phyloP scores from a whole-genome alignment of 805 yeast genomes.

The Metschnikowia cerradonensis region DNA sequence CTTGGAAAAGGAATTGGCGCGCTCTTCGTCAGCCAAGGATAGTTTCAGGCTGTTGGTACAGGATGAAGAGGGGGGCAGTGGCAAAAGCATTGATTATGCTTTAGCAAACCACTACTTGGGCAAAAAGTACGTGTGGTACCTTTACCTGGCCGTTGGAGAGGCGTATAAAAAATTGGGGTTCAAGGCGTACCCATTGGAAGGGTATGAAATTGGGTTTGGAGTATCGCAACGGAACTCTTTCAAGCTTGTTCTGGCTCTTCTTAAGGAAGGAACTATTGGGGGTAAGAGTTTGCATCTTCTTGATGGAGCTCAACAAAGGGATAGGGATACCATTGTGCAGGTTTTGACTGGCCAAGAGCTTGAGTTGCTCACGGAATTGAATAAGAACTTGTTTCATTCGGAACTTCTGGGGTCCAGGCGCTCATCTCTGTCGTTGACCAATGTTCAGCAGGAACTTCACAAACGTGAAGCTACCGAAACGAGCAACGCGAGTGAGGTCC shows the following conservation, averaged over 20 bases:
- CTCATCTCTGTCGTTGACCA: conserved; percentile 33
- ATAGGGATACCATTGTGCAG: conserved; percentile 26
- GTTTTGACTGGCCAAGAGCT: conserved; percentile 35
- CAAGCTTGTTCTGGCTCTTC: conserved; percentile 21
- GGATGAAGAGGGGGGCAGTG: neutral
- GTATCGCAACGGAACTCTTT: conserved; percentile 17
- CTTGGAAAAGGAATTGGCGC: conserved; percentile 22
- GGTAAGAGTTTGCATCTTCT: conserved; percentile 32
- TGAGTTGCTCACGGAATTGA: conserved; percentile 34
- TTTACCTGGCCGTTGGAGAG: conserved; percentile 73
- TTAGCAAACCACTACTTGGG: conserved; percentile 33
- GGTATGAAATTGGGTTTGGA: conserved; percentile 28
- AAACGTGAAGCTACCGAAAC: too few species aligned
- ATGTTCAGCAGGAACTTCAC: conserved; percentile 13
- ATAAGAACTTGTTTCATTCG: conserved; percentile 29
- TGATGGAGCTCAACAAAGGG: conserved; percentile 20
- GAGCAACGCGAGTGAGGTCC: too few species aligned
- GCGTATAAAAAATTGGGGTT: conserved; percentile 66
- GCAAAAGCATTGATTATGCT: conserved; percentile 25
- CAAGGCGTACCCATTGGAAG: conserved; percentile 32
- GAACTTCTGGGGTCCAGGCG: conserved; percentile 29
- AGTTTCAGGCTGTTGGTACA: conserved; percentile 32
- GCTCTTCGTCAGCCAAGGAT: conserved; percentile 22
- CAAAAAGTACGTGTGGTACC: conserved; percentile 37
- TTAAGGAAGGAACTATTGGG: conserved; percentile 9